Conservation (phyloP, 305 asterid genomes). For the Plantago lanceolata region DNA sequence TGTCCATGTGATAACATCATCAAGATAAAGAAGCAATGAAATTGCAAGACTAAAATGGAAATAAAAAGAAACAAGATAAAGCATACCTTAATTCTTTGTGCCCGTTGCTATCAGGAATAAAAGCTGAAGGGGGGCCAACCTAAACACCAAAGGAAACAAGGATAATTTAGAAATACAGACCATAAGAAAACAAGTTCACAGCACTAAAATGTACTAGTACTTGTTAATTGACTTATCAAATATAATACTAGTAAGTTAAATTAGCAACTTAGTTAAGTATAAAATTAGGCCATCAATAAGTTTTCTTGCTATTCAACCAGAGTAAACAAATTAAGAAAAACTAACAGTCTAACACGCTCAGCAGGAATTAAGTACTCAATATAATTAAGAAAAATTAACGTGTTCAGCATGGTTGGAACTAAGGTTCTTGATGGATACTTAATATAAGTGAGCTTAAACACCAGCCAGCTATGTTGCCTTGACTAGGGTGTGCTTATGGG, state of each 20-base stretch:
- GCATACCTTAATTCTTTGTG: slow-evolving; percentile 48
- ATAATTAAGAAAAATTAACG: too few species aligned
- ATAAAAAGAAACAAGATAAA: neutral
- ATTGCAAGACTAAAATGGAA: neutral
- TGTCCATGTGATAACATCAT: slow-evolving; percentile 8
- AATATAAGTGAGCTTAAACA: too few species aligned
- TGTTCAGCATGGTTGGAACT: too few species aligned
- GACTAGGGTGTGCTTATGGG: too few species aligned
- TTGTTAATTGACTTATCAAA: slow-evolving; percentile 6
- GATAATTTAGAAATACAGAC: slow-evolving; percentile 12
- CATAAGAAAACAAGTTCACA: slow-evolving; percentile 6
- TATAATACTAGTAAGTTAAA: neutral
- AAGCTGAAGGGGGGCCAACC: slow-evolving; percentile 24
- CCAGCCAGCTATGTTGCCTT: too few species aligned
- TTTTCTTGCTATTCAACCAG: slow-evolving; percentile 26
- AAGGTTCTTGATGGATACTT: too few species aligned
- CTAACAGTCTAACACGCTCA: neutral
- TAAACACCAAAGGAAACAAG: slow-evolving; percentile 25
- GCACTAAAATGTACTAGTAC: slow-evolving; percentile 5
- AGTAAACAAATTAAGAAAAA: neutral
- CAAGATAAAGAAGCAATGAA: neutral
- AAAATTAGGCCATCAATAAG: slow-evolving; percentile 3
- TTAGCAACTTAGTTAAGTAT: slow-evolving; percentile 1
- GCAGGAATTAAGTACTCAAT: too few species aligned
- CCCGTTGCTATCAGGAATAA: neutral